Base-by-base conservation (phyloP, 2,329 filamentous ascomycete species). In the Penicillium sp. region DNA sequence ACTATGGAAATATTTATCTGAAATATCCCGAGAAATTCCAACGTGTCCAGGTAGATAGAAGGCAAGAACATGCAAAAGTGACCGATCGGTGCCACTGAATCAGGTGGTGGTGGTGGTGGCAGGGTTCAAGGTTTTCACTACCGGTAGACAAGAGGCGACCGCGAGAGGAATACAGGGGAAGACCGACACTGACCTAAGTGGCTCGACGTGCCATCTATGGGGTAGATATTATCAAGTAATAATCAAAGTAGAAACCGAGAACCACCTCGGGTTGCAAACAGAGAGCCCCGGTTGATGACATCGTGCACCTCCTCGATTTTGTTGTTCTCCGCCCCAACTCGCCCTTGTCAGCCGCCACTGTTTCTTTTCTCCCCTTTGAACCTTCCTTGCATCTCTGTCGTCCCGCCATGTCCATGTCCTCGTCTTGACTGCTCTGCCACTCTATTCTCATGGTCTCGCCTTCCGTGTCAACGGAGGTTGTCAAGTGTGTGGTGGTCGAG, bases 271-370 rank as follows among this genome's bases (percentile, higher is more conserved):
- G 27, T 14, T 22, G 6, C 20, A 43, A 27, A 45, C 7, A 31
- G 24, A 27, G 47, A 31, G n/a, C 11, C 8, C 27, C 10, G 41
- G 51, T 56, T 50, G 43, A 56, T 54, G 51, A 50, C 48, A 53
- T 47, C 46, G 50, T 46, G 48, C 47, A 44, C 50, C 44, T 50
- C 55, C 9, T 20, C 53, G 55, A 59, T 54, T 52, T 61, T 63
- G 61, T 63, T 61, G 61, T 63, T 63, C 60, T 63, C 58, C 60
- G 55, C 58, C 63, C 60, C 62, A 64, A 59, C 60, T 61, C 35
- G 46, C 59, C 63, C 64, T 66, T 63, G 63, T 67, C 65, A 67
- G 64, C 64, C 63, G 61, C 61, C 61, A 64, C 60, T 56, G 51
- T 55, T 54, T 53, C 40, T 57, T 46, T 61, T 51, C 53, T 58